Conservation (phyloP, 1,139 yeast genomes). For the Saccharomyces hybrid region DNA sequence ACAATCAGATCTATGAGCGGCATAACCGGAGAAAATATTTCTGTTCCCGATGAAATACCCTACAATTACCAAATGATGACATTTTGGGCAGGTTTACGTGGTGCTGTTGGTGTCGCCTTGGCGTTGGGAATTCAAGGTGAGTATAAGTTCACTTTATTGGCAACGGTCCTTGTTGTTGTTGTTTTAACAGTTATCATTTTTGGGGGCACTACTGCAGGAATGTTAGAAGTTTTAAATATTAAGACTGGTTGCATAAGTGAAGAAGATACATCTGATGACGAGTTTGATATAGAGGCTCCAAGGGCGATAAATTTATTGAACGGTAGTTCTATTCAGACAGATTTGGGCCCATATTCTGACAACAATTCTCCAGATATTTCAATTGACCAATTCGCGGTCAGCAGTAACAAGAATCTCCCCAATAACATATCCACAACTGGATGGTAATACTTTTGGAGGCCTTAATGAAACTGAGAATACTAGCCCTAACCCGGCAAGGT, state of each 20-base stretch:
- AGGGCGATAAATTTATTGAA: constrained; percentile 25
- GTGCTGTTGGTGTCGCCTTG: constrained; percentile 98
- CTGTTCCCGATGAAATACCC: constrained; percentile 81
- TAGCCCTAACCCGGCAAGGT: constrained; percentile 5
- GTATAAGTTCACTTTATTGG: constrained; percentile 77
- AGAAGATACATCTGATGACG: constrained; percentile 80
- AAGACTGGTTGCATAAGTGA: constrained; percentile 87
- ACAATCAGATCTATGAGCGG: constrained; percentile 26
- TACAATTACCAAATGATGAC: constrained; percentile 98
- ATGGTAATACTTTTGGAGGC: not conserved
- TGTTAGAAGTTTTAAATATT: constrained; percentile 91
- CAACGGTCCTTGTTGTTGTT: constrained; percentile 93
- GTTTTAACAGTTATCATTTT: constrained; percentile 91
- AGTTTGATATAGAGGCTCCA: constrained; percentile 85
- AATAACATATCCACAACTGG: not conserved
- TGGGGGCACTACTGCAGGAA: constrained; percentile 97
- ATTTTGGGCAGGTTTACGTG: constrained; percentile 98
- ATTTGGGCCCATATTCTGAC: constrained; percentile 24
- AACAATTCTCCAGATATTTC: constrained; percentile 12
- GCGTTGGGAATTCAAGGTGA: constrained; percentile 98
- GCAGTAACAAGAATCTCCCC: not conserved
- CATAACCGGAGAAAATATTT: constrained; percentile 35
- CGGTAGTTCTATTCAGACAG: constrained; percentile 6
- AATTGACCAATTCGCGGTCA: constrained; percentile 6
- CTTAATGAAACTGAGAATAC: not conserved